These are phyloP conservation scores for Chlamydomonas sp. DNA, from an alignment of 139 green algal genomes.

Conservation along the genomic window DNA sequence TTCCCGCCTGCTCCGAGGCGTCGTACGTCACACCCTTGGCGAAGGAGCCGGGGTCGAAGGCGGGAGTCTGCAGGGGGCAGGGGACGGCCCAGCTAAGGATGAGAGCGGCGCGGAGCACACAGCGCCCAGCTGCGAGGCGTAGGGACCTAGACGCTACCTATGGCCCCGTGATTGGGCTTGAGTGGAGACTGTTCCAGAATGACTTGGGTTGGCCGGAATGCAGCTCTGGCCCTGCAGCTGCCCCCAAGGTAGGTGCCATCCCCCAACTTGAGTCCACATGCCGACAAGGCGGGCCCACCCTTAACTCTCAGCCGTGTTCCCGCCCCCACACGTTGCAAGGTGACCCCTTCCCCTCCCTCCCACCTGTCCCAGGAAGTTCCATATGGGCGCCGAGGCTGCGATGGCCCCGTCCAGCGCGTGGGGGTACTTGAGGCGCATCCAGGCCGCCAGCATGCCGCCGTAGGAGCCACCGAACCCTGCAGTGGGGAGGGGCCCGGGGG, in stretches of 20 bases:
- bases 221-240: no score
- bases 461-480: slow-evolving; percentile 87
- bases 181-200: no score
- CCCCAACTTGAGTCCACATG: no score
- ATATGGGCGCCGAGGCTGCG: slow-evolving; percentile 92
- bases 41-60: slow-evolving; percentile 52
- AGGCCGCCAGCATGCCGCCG: slow-evolving; percentile 87
- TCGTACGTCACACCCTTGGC: slow-evolving; percentile 69
- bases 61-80: slow-evolving; percentile 26
- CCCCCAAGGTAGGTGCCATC: no score
- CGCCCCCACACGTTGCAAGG: no score
- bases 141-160: no score
- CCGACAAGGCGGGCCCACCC: background rate
- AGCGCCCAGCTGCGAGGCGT: no score
- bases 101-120: no score
- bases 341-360: background rate
- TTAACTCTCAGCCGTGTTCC: no score
- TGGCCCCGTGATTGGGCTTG: no score
- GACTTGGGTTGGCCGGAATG: no score
- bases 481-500: background rate
- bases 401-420: slow-evolving; percentile 85
- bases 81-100: background rate
- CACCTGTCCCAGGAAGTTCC: slow-evolving; percentile 79
- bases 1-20: slow-evolving; percentile 48
- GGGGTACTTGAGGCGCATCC: slow-evolving; percentile 89